A percentile compares a stretch with the other conserved stretches of the same genome.
phyloP scores from a whole-genome alignment of 1,284 basidiomycete species.

The Mycosarcoma mackinlayi region DNA sequence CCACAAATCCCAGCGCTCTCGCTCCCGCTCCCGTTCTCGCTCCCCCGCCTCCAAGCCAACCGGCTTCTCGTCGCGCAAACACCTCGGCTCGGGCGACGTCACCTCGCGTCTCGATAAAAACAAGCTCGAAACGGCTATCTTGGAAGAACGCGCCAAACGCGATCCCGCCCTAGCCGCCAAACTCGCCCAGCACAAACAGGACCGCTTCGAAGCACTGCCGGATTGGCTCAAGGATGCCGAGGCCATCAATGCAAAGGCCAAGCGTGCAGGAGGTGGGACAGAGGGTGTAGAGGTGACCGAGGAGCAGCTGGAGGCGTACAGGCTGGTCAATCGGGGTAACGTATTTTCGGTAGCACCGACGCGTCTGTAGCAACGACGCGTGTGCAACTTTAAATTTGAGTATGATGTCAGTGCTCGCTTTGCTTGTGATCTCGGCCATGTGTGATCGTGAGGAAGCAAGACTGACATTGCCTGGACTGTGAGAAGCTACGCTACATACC shows the following conservation, averaged over 20 bases:
- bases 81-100: constrained; percentile 11
- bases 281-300: constrained; percentile 82
- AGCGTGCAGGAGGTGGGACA: constrained; percentile 41
- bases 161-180: constrained; percentile 22
- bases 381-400: too few relatives aligned
- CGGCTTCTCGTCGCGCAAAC: constrained; percentile 11
- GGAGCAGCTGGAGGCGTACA: constrained; percentile 91
- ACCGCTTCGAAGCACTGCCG: constrained; percentile 28
- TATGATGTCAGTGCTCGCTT: too few relatives aligned
- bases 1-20: neutral
- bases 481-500: too few relatives aligned
- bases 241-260: constrained; percentile 31
- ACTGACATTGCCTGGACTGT: too few relatives aligned
- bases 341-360: too few relatives aligned
- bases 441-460: too few relatives aligned
- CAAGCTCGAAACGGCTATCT: constrained; percentile 37
- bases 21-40: neutral
- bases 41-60: neutral
- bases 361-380: too few relatives aligned
- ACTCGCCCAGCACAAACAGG: constrained; percentile 6
- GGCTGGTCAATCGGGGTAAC: too few relatives aligned
- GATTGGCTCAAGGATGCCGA: constrained; percentile 56
- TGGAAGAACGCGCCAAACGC: constrained; percentile 31
- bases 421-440: too few relatives aligned
- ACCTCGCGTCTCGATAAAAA: constrained; percentile 28